These are phyloP conservation scores for Acaromyces ingoldii DNA, from an alignment of 1,284 basidiomycete species.

Conservation along the genomic window DNA sequence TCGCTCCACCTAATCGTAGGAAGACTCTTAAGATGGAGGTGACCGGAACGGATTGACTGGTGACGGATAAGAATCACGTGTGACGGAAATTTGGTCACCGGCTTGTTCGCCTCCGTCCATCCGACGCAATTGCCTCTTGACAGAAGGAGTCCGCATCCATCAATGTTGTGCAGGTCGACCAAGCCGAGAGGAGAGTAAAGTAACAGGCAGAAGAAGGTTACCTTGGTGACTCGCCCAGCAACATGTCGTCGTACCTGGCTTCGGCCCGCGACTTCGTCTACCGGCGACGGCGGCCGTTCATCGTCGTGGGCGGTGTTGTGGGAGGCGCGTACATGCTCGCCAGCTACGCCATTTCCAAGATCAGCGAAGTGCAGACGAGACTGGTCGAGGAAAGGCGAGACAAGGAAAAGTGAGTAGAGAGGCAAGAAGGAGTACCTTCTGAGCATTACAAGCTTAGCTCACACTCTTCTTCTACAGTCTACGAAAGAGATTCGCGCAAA, in stretches of 20 bases:
- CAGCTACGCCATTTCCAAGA: slow-evolving; percentile 62
- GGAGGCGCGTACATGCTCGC: slow-evolving; percentile 68
- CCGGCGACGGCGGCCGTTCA: slow-evolving; percentile 25
- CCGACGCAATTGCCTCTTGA: no score
- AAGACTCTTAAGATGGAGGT: no score
- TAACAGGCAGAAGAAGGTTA: no score
- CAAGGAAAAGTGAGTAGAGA: slow-evolving; percentile 64
- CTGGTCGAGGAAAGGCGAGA: slow-evolving; percentile 65
- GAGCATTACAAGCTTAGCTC: neutral
- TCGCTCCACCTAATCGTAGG: no score
- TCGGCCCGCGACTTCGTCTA: slow-evolving; percentile 18
- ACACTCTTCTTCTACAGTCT: slow-evolving; percentile 56
- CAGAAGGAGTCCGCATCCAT: no score
- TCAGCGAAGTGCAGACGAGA: slow-evolving; percentile 67
- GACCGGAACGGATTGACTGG: no score
- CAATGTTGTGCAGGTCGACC: no score
- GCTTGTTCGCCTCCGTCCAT: no score
- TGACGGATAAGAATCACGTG: no score
- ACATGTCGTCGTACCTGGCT: slow-evolving; percentile 11
- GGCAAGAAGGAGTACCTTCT: neutral
- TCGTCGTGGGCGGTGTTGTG: slow-evolving; percentile 54
- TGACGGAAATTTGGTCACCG: no score
- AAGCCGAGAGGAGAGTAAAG: no score
- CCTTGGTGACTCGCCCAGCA: neutral
- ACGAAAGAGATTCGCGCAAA: slow-evolving; percentile 70